phyloP scores from a whole-genome alignment of 495 filamentous ascomycete species.

The Apiosordaria backusii region DNA sequence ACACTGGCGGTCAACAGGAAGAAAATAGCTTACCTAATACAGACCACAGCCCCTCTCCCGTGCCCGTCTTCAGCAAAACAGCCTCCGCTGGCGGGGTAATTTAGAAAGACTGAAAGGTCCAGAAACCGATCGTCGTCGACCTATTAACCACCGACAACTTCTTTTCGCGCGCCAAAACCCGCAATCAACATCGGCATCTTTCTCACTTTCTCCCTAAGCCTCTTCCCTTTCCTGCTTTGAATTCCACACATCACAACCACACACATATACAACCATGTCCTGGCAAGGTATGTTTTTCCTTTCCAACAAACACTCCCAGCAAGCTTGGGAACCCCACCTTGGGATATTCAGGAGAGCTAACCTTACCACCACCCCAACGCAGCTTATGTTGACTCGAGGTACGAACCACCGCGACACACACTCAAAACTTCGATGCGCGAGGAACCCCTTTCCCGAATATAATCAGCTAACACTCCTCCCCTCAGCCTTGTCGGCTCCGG shows the following conservation, averaged over 20 bases:
- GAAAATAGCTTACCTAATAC: slow-evolving; percentile 17
- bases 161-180: slow-evolving; percentile 14
- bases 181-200: slow-evolving; percentile 8
- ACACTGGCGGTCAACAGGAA: neutral
- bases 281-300: slow-evolving; percentile 48
- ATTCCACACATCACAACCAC: slow-evolving; percentile 12
- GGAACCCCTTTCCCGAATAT: neutral
- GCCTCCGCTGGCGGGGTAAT: slow-evolving; percentile 19
- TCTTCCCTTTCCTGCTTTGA: slow-evolving; percentile 6
- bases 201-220: neutral
- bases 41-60: slow-evolving; percentile 4
- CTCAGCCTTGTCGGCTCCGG: slow-evolving; percentile 75
- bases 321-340: slow-evolving; percentile 36
- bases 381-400: slow-evolving; percentile 53
- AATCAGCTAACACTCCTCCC: neutral
- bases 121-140: neutral
- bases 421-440: neutral
- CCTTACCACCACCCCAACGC: slow-evolving; percentile 15
- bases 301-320: neutral
- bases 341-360: slow-evolving; percentile 32
- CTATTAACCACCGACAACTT: slow-evolving; percentile 8
- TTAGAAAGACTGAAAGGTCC: neutral
- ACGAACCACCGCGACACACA: slow-evolving; percentile 17
- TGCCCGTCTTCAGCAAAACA: neutral
- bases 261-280: slow-evolving; percentile 47